Evolutionary conservation across 371 early-diverging fungal genomes (phyloP).

Genomic region (Actinomucor elegans): DNA sequence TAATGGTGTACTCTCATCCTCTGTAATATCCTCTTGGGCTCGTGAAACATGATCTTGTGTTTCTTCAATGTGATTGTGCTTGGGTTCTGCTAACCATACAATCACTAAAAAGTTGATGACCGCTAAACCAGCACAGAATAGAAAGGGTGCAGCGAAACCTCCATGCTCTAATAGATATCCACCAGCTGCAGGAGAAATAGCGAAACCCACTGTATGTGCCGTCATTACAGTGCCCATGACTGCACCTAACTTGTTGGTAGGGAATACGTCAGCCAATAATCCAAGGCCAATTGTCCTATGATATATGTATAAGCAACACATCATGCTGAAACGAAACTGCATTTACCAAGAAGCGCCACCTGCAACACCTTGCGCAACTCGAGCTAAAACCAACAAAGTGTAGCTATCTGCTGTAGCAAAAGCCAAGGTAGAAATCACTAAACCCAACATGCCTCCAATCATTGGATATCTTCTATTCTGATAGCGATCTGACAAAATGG

Average conservation of each 20-base stretch:
- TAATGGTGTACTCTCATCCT: conserved; percentile 15
- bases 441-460: conserved; percentile 71
- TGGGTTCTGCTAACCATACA: conserved; percentile 61
- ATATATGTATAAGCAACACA: background rate
- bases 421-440: conserved; percentile 65
- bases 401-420: conserved; percentile 72
- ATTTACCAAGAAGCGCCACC: conserved; percentile 78
- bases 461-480: conserved; percentile 75
- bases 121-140: conserved; percentile 71
- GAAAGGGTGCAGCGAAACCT: conserved; percentile 71
- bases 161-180: conserved; percentile 70
- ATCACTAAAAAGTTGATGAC: conserved; percentile 68
- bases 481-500: conserved; percentile 74
- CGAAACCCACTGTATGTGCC: conserved; percentile 72
- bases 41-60: conserved; percentile 22
- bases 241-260: conserved; percentile 65
- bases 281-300: conserved; percentile 71
- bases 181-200: conserved; percentile 78
- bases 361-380: conserved; percentile 78
- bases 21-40: conserved; percentile 25
- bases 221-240: conserved; percentile 78
- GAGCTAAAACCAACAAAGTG: conserved; percentile 69
- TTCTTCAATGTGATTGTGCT: conserved; percentile 18
- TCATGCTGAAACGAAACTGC: background rate
- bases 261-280: conserved; percentile 79